Conservation (phyloP, 2,329 filamentous ascomycete genomes). For the Beauveria australis region DNA sequence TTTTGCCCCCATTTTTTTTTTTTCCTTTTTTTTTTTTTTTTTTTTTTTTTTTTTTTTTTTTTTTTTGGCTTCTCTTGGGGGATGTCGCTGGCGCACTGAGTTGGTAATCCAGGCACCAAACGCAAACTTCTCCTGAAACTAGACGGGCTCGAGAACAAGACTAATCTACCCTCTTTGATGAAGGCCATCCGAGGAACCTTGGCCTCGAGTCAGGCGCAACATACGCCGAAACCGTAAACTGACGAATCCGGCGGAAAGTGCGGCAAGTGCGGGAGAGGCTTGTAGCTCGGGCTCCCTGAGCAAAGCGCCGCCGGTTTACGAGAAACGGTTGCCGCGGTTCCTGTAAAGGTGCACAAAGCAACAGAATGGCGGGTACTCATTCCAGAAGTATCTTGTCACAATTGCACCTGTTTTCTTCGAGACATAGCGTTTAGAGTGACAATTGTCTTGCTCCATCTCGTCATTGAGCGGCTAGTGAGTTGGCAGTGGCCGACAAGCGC, state of each 20-base stretch:
- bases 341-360: not conserved
- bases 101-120: not conserved
- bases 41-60: not conserved
- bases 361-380: not conserved
- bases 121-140: not conserved
- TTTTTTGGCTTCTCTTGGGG: not conserved
- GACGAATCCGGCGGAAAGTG: not conserved
- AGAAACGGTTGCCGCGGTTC: not conserved
- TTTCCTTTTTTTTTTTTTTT: too few relatives aligned
- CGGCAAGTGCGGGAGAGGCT: too few relatives aligned
- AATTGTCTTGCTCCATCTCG: not conserved
- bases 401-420: not conserved
- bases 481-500: conserved; percentile 5
- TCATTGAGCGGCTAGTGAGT: conserved; percentile 4
- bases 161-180: not conserved
- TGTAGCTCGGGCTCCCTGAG: too few relatives aligned
- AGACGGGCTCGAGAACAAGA: not conserved
- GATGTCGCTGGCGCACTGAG: not conserved
- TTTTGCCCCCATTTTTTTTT: too few relatives aligned
- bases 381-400: too few relatives aligned
- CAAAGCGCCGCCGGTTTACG: not conserved
- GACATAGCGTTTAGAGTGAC: not conserved
- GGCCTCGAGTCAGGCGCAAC: not conserved
- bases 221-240: not conserved
- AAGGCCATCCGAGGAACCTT: not conserved